phyloP scores from a whole-genome alignment of 768 basidiomycete genomes.

The Dendrothele bispora region DNA sequence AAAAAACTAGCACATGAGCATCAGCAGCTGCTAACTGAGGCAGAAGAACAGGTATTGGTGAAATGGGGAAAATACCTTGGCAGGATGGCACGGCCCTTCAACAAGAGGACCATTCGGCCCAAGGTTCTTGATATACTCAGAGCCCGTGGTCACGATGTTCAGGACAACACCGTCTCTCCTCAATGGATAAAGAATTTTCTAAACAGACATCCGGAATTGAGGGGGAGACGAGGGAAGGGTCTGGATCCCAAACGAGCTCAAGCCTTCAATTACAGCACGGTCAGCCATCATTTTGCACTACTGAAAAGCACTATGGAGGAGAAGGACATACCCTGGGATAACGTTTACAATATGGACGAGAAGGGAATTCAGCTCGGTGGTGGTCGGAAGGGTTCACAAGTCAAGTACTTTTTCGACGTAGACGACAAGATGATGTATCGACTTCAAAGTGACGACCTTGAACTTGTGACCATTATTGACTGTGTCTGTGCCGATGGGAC shows the following conservation, averaged over 20 bases:
- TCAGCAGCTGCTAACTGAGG: constrained; percentile 4
- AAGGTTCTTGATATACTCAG: constrained; percentile 1
- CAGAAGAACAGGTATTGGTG: constrained; percentile 2
- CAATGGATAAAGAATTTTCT: constrained; percentile 16
- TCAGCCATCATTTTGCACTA: constrained; percentile 25
- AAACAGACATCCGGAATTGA: constrained; percentile 16
- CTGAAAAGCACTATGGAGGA: constrained; percentile 19
- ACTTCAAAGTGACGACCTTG: constrained; percentile 31
- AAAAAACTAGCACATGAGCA: neutral
- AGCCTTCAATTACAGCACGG: constrained; percentile 29
- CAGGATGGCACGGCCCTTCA: constrained; percentile 3
- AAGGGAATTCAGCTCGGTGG: constrained; percentile 29
- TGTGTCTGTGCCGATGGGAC: constrained; percentile 36
- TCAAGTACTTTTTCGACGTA: constrained; percentile 23
- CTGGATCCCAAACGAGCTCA: constrained; percentile 33
- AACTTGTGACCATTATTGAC: constrained; percentile 42
- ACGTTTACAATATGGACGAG: constrained; percentile 30
- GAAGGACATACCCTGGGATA: constrained; percentile 22
- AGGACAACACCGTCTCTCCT: neutral
- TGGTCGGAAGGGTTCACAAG: constrained; percentile 13
- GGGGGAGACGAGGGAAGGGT: constrained; percentile 3
- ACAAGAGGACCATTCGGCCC: neutral
- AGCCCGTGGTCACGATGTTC: too few species aligned
- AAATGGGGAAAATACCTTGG: constrained; percentile 9
- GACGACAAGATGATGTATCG: constrained; percentile 17